These are phyloP conservation scores for Paramyrothecium sp. DNA, from an alignment of 2,329 filamentous ascomycete species.

Conservation along the genomic window DNA sequence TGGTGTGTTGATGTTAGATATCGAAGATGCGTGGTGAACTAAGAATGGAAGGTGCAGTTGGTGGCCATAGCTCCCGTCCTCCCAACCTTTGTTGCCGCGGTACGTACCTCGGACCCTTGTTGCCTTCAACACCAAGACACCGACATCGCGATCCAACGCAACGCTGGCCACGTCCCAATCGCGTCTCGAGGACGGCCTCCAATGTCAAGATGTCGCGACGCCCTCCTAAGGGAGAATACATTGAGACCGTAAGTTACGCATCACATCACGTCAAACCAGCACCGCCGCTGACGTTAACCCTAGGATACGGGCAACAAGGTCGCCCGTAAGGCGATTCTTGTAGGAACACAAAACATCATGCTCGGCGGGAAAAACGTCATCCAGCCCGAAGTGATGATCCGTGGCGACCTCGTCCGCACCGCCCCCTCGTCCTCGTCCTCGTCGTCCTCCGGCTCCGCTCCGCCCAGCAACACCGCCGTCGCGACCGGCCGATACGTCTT, in stretches of 20 bases:
- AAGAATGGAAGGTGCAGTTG: too few relatives aligned
- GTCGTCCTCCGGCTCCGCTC: conserved; percentile 31
- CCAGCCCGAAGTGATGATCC: conserved; percentile 90
- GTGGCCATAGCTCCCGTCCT: too few relatives aligned
- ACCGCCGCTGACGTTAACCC: conserved; percentile 4
- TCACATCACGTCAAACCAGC: neutral
- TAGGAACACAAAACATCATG: conserved; percentile 97
- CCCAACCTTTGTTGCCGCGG: too few relatives aligned
- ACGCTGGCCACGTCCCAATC: neutral
- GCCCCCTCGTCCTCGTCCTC: conserved; percentile 38
- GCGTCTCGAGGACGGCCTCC: neutral
- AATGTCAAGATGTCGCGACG: conserved; percentile 67
- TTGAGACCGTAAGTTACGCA: conserved; percentile 72
- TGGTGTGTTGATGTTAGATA: too few relatives aligned
- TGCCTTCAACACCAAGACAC: neutral
- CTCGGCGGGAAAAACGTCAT: conserved; percentile 95
- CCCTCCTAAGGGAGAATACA: conserved; percentile 85
- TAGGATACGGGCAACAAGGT: conserved; percentile 99
- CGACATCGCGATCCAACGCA: neutral
- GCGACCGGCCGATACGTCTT: conserved; percentile 91
- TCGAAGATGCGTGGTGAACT: too few relatives aligned
- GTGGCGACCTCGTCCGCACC: conserved; percentile 77
- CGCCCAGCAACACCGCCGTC: conserved; percentile 65
- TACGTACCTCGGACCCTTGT: too few relatives aligned
- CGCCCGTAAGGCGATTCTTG: conserved; percentile 84